Percentiles rank a stretch among this genome's conserved stretches.
These are phyloP conservation scores for Moesziomyces aphidis DNA, from an alignment of 1,284 basidiomycete genomes.

Conservation along the genomic window DNA sequence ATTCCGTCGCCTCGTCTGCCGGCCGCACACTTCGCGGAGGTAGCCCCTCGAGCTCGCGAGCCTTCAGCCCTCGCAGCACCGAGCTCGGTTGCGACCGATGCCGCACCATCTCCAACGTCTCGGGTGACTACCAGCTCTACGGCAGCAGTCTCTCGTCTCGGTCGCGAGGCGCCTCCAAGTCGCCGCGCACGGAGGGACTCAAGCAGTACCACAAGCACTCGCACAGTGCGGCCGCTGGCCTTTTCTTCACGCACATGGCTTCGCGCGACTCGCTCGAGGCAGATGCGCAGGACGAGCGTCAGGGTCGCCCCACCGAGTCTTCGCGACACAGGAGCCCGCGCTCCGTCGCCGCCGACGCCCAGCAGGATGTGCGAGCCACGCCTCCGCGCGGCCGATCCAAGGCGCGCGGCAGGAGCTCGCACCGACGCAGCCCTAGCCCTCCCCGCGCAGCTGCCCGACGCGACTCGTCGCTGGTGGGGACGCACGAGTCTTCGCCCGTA, in stretches of 20 bases:
- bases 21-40: conserved; percentile 48
- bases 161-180: conserved; percentile 30
- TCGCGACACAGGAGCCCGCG: conserved; percentile 17
- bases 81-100: conserved; percentile 49
- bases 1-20: conserved; percentile 55
- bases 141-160: conserved; percentile 37
- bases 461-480: conserved; percentile 10
- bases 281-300: conserved; percentile 11
- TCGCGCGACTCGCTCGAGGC: conserved; percentile 21
- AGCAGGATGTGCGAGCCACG: conserved; percentile 37
- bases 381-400: conserved; percentile 54
- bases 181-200: conserved; percentile 27
- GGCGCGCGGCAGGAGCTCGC: conserved; percentile 52
- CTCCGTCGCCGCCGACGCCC: conserved; percentile 2
- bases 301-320: conserved; percentile 20
- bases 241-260: conserved; percentile 48
- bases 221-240: conserved; percentile 52
- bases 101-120: conserved; percentile 46
- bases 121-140: conserved; percentile 44
- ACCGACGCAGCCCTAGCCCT: conserved; percentile 52
- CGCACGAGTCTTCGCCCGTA: conserved; percentile 14
- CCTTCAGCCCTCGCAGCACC: conserved; percentile 37
- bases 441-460: conserved; percentile 51
- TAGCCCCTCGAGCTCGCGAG: conserved; percentile 42
- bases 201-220: conserved; percentile 55